Evolutionary conservation across 1,284 basidiomycete species (phyloP).

Genomic region (Papiliotrema laurentii): DNA sequence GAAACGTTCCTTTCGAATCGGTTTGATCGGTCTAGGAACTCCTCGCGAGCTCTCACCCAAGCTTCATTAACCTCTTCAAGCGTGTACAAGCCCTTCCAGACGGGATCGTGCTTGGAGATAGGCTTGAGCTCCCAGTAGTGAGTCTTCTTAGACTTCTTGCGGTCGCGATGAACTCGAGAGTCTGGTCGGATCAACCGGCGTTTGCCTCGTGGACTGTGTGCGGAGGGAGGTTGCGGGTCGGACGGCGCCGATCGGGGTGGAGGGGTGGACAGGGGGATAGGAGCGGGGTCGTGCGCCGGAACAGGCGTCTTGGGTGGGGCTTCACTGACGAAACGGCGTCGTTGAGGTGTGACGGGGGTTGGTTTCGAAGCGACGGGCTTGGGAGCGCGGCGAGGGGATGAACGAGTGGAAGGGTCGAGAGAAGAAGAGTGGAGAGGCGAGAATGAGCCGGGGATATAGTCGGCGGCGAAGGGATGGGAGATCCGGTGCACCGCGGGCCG

Average conservation of each 20-base stretch:
- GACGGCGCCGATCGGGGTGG: background rate
- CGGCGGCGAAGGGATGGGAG: conserved; percentile 1
- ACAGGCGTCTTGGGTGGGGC: background rate
- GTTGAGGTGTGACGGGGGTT: background rate
- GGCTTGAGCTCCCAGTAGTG: background rate
- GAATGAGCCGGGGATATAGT: background rate
- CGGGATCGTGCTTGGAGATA: conserved; percentile 10
- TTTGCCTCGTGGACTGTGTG: too few species aligned
- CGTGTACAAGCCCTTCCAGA: conserved; percentile 34
- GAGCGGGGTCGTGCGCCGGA: background rate
- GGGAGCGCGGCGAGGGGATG: background rate
- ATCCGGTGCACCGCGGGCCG: too few species aligned
- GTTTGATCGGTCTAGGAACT: conserved; percentile 12
- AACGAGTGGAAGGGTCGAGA: background rate
- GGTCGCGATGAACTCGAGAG: background rate
- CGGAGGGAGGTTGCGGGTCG: background rate
- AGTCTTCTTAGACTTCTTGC: background rate
- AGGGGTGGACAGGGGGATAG: background rate
- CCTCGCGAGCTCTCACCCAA: conserved; percentile 31
- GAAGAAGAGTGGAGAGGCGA: background rate
- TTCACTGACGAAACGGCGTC: background rate
- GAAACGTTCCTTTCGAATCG: background rate
- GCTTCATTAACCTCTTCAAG: conserved; percentile 22
- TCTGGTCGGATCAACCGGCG: background rate
- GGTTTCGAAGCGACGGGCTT: background rate